Conservation (phyloP, 2,329 filamentous ascomycete species). For the Pochonia chlamydosporia region DNA sequence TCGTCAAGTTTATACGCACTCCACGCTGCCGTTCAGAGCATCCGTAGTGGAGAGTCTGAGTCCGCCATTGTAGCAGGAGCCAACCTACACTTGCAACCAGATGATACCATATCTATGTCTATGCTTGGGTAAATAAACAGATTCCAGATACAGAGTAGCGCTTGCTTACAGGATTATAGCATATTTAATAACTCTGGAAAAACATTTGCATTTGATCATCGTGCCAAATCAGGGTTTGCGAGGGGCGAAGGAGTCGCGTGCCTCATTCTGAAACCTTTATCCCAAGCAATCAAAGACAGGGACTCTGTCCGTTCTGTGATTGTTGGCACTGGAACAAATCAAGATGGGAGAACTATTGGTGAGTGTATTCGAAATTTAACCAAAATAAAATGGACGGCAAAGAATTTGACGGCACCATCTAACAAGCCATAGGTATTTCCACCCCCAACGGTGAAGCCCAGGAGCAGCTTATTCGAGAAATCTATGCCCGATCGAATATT, state of each 20-base stretch:
- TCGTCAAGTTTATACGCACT: conserved; percentile 45
- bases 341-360: conserved; percentile 43
- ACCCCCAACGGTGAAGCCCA: conserved; percentile 48
- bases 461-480: conserved; percentile 29
- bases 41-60: conserved; percentile 39
- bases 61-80: conserved; percentile 42
- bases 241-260: conserved; percentile 54
- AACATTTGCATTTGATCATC: conserved; percentile 35
- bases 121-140: conserved; percentile 19
- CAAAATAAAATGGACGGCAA: too few relatives aligned
- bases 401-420: too few relatives aligned
- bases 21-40: conserved; percentile 43
- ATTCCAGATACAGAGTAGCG: background rate
- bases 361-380: too few relatives aligned
- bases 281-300: conserved; percentile 47
- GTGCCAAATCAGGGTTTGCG: conserved; percentile 43
- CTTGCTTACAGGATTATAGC: conserved; percentile 1
- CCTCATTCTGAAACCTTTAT: conserved; percentile 52
- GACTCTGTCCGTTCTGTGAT: conserved; percentile 50
- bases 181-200: conserved; percentile 44
- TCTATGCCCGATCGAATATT: conserved; percentile 26
- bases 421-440: conserved; percentile 41
- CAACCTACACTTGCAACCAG: conserved; percentile 41
- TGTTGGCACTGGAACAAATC: conserved; percentile 43
- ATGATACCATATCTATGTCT: conserved; percentile 27